Percentiles rank a stretch among this genome's conserved stretches.
Evolutionary conservation across 768 basidiomycete genomes (phyloP).

Genomic region (Pleurotus salmoneostramineus): DNA sequence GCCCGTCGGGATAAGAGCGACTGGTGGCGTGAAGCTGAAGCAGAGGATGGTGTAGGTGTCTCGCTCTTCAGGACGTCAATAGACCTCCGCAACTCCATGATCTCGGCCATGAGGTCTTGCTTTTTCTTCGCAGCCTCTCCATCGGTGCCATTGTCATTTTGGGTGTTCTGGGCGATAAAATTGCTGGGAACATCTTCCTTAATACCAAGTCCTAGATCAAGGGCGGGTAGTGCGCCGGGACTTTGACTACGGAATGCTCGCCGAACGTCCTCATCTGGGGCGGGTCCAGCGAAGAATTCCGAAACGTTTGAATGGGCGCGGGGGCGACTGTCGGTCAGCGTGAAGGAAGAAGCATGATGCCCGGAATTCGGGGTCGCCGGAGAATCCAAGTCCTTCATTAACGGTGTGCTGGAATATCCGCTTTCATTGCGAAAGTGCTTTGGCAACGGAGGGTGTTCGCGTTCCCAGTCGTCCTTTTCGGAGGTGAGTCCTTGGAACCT

Average conservation of each 20-base stretch:
- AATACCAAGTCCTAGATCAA: constrained; percentile 75
- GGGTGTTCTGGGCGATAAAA: constrained; percentile 43
- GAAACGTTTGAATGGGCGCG: constrained; percentile 68
- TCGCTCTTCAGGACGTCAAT: constrained; percentile 75
- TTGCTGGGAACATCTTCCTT: constrained; percentile 70
- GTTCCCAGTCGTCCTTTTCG: constrained; percentile 86
- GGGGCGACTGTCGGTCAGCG: constrained; percentile 48
- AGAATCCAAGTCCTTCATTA: constrained; percentile 64
- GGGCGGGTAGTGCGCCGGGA: constrained; percentile 56
- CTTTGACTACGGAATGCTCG: constrained; percentile 49
- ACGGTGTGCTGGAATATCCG: constrained; percentile 55
- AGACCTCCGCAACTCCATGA: constrained; percentile 74
- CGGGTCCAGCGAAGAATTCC: constrained; percentile 63
- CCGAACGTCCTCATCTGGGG: constrained; percentile 58
- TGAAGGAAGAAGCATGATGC: constrained; percentile 46
- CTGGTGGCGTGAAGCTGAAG: constrained; percentile 57
- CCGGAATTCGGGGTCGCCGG: constrained; percentile 30
- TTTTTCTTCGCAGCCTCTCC: constrained; percentile 62
- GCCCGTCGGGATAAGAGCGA: constrained; percentile 68
- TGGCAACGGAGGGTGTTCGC: constrained; percentile 64
- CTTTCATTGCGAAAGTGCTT: constrained; percentile 65
- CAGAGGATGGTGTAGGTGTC: constrained; percentile 61
- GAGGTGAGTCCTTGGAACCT: constrained; percentile 58
- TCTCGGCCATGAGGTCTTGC: constrained; percentile 71
- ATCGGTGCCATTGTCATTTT: constrained; percentile 35